phyloP scores from a whole-genome alignment of 2,329 filamentous ascomycete genomes.

The Cordyceps fumosorosea region DNA sequence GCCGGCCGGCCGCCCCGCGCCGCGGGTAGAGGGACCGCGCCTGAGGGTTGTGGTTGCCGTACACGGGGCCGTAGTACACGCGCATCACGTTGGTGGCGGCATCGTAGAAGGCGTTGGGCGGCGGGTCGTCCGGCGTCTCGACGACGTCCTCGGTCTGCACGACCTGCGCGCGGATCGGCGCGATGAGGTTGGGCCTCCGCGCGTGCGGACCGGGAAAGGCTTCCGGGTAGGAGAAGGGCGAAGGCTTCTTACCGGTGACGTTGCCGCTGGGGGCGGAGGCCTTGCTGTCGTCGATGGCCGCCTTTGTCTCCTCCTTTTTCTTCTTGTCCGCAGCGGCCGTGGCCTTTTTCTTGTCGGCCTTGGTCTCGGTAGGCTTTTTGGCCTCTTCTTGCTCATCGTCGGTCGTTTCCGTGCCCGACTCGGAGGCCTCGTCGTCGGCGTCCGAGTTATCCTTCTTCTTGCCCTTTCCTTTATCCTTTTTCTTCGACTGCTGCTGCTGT shows the following conservation, averaged over 20 bases:
- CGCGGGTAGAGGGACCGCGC: constrained; percentile 37
- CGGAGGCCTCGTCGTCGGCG: constrained; percentile 21
- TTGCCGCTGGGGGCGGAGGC: not conserved
- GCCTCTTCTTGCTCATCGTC: constrained; percentile 11
- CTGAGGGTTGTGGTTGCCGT: constrained; percentile 41
- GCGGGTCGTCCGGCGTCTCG: constrained; percentile 45
- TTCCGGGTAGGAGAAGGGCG: constrained; percentile 19
- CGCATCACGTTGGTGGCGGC: constrained; percentile 44
- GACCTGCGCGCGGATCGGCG: constrained; percentile 41
- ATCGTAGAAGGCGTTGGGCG: constrained; percentile 55
- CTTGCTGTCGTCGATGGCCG: not conserved
- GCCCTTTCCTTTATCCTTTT: constrained; percentile 19
- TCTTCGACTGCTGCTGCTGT: not conserved
- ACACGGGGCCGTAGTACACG: constrained; percentile 51
- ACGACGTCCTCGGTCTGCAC: constrained; percentile 51
- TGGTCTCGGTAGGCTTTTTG: constrained; percentile 11
- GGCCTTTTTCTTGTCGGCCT: constrained; percentile 5
- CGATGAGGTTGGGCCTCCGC: constrained; percentile 38
- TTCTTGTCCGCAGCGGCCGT: not conserved
- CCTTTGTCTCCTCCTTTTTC: constrained; percentile 16
- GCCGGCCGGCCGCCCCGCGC: constrained; percentile 24
- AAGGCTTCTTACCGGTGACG: constrained; percentile 5
- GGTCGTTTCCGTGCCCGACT: constrained; percentile 17
- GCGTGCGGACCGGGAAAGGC: constrained; percentile 24
- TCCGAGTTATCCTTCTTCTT: constrained; percentile 19